Base-by-base conservation (phyloP, 2,329 filamentous ascomycete genomes). In the Elsinoe fawcettii region DNA sequence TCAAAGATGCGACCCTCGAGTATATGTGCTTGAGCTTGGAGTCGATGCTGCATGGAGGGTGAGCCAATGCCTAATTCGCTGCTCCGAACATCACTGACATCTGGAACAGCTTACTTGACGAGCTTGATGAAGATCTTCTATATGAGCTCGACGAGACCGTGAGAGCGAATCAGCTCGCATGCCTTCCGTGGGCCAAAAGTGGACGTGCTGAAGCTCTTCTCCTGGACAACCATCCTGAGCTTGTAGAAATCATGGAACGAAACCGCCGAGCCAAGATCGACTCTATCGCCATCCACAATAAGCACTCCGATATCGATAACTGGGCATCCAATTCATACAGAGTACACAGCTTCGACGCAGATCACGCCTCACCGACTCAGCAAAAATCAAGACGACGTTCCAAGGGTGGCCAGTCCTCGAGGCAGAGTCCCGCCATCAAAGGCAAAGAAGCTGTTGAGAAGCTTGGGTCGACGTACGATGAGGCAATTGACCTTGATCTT, bases 21-120 rank as follows among this genome's bases (percentile, higher is more conserved):
- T 99, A 96, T 67, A 83, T 96, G 20, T 96, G 90, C 65, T 75
- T 96, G 44, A 95, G 96, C 66, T 77, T 97, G 58, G 93, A 99
- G 70, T 83, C 85, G 5, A 89, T 97, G 79, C 82, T 99, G 53
- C 90, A 96, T 66, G 96, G 95, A 61, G 86, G 89, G 74, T 78
- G 68, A 64, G 71, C 65, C 32, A n/a, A 55, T 27, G 25, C 23
- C 22, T 30, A 37, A 37, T 7, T 30, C 30, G 27, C 18, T 30
- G 5, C 58, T 32, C 8, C 22, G 23, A 49, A 49, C 30, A 64
- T 66, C 55, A 67, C 53, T 41, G 23, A 44, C 20, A 7, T 22
- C 14, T 34, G 43, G 2, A 27, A 14, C 62, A 81, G 82, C 64
- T 78, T 92, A 14, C 78, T 99, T 2, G 88, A 95, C 62, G 86